Conservation (phyloP, 352 stramenopile genomes). For the Discostella stelligera region DNA sequence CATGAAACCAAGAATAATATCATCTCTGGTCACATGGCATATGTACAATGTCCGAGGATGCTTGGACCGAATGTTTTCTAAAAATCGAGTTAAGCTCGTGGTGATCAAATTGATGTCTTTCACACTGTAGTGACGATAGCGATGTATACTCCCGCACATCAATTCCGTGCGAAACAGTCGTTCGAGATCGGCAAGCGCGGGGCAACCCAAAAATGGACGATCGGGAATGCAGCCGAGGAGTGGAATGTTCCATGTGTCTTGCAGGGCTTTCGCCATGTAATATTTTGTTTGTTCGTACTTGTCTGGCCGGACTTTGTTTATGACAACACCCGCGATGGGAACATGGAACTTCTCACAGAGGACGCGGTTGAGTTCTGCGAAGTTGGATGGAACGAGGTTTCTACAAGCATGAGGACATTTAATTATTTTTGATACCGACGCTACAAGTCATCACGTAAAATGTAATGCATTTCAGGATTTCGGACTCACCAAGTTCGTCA, state of each 20-base stretch:
- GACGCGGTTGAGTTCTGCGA: constrained; percentile 87
- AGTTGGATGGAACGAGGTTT: constrained; percentile 49
- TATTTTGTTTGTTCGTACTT: constrained; percentile 83
- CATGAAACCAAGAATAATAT: constrained; percentile 81
- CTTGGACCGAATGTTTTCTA: constrained; percentile 65
- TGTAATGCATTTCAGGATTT: background rate
- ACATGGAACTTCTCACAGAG: constrained; percentile 92
- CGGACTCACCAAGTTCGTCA: constrained; percentile 61
- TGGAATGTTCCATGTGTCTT: constrained; percentile 71
- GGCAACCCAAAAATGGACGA: constrained; percentile 74
- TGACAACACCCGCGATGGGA: constrained; percentile 90
- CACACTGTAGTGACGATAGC: constrained; percentile 76
- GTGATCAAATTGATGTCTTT: constrained; percentile 82
- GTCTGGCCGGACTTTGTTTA: constrained; percentile 91
- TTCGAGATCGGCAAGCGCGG: constrained; percentile 79
- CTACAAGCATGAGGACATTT: background rate
- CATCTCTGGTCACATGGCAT: constrained; percentile 79
- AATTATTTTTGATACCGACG: background rate
- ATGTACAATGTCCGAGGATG: constrained; percentile 75
- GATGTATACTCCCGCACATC: constrained; percentile 65
- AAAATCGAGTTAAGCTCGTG: constrained; percentile 72
- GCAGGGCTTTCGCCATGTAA: constrained; percentile 74
- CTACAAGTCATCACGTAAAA: too few species aligned
- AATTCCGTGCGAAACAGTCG: constrained; percentile 68
- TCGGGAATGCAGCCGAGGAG: constrained; percentile 75